Conservation (phyloP, 306 rosid species). For the Canavalia ensiformis region DNA sequence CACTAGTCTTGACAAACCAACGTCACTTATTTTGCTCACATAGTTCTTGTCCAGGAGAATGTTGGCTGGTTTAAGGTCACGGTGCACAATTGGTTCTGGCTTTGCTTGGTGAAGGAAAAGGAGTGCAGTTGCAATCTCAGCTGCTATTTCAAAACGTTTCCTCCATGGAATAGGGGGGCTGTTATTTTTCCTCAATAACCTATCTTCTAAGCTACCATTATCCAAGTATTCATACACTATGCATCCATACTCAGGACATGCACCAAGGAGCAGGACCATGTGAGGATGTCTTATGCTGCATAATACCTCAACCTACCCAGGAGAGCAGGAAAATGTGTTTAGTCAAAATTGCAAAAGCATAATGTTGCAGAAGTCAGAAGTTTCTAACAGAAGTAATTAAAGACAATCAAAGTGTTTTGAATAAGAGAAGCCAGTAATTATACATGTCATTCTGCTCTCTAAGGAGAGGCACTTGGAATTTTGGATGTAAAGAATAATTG, state of each 20-base stretch:
- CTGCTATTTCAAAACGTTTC: conserved; percentile 76
- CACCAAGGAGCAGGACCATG: conserved; percentile 72
- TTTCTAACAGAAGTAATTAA: not conserved
- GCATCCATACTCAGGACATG: conserved; percentile 69
- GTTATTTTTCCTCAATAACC: conserved; percentile 48
- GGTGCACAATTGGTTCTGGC: conserved; percentile 93
- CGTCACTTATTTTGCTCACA: conserved; percentile 91
- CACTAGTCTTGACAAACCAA: conserved; percentile 89
- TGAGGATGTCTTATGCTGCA: conserved; percentile 68
- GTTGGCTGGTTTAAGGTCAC: conserved; percentile 97
- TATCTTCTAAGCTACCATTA: conserved; percentile 67
- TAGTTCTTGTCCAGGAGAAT: conserved; percentile 82
- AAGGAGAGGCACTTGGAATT: not conserved
- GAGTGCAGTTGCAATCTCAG: conserved; percentile 84
- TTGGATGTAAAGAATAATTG: not conserved
- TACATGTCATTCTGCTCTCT: not conserved
- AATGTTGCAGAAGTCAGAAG: conserved; percentile 1
- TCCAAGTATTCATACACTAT: conserved; percentile 69
- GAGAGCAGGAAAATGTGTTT: not conserved
- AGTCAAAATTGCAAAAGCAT: conserved; percentile 9
- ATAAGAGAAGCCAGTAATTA: not conserved
- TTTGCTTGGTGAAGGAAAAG: conserved; percentile 95
- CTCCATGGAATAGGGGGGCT: conserved; percentile 63
- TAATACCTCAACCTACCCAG: conserved; percentile 59
- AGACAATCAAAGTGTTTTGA: not conserved